Evolutionary conservation across 2,329 filamentous ascomycete genomes (phyloP).

Genomic region (Graphilbum sp.): DNA sequence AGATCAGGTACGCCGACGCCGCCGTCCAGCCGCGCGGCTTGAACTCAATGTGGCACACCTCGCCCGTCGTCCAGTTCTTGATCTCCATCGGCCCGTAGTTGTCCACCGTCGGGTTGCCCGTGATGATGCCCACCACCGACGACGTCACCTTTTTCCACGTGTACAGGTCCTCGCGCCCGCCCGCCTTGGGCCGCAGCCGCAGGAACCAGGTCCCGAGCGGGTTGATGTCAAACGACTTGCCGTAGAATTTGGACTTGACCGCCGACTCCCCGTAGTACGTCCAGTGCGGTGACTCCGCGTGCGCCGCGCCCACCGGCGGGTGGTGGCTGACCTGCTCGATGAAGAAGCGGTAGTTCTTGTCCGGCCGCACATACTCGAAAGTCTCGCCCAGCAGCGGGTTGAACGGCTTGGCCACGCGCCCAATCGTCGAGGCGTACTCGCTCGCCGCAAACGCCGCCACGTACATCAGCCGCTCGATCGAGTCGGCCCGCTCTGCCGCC

Average conservation of each 20-base stretch:
- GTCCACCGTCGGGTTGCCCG: slow-evolving; percentile 88
- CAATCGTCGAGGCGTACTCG: slow-evolving; percentile 93
- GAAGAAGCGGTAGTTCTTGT: slow-evolving; percentile 97
- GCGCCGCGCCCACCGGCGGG: slow-evolving; percentile 83
- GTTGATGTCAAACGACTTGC: slow-evolving; percentile 94
- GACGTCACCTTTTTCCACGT: slow-evolving; percentile 99
- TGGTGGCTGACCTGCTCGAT: slow-evolving; percentile 98
- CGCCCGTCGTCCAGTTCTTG: slow-evolving; percentile 92
- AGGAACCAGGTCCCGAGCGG: slow-evolving; percentile 95
- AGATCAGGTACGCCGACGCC: slow-evolving; percentile 74
- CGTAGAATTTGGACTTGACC: slow-evolving; percentile 93
- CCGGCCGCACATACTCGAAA: slow-evolving; percentile 87
- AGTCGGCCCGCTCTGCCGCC: slow-evolving; percentile 71
- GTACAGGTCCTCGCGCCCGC: slow-evolving; percentile 71
- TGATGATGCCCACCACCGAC: slow-evolving; percentile 96
- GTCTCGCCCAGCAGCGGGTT: slow-evolving; percentile 93
- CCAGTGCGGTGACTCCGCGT: slow-evolving; percentile 85
- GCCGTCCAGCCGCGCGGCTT: slow-evolving; percentile 94
- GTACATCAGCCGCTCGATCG: slow-evolving; percentile 82
- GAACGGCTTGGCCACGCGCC: slow-evolving; percentile 93
- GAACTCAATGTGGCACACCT: slow-evolving; percentile 80
- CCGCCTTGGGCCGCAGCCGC: slow-evolving; percentile 57
- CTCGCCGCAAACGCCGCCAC: slow-evolving; percentile 91
- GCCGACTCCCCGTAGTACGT: slow-evolving; percentile 95
- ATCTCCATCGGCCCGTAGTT: slow-evolving; percentile 96